Evolutionary conservation across 2,329 filamentous ascomycete genomes (phyloP), one percentile per base, ranked within the genome.

Genomic region (Alternaria sp.): DNA sequence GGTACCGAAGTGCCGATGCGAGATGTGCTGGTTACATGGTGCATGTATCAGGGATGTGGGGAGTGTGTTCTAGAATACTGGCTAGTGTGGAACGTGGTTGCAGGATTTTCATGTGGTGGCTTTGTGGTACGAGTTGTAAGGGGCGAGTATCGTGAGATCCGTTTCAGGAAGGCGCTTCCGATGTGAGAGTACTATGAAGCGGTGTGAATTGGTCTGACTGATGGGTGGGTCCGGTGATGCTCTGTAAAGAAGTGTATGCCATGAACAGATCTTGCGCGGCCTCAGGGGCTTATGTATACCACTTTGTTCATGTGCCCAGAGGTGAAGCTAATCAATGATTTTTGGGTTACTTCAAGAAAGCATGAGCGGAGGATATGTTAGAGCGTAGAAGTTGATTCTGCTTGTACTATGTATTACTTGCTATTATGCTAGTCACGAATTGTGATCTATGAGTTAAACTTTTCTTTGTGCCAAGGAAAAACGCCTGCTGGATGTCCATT

Each of bases 401-500:
- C 37, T 11, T 58, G 20, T 55, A 60, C 56, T 58, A 58, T 45
- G 41, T 60, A 64, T 55, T 62, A 62, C 55, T 12, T 49, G 10
- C 47, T 49, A 37, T 21, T 55, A 33, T 15, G 44, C 26, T 20
- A 14, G 49, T 53, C 26, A 26, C 28, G 10, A 25, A 20, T 23
- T 28, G 23, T 37, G 49, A 44, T 53, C 3, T 45, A 23, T 21
- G 20, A 55, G 18, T 25, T 37, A 33, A 53, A 59, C 54, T 51
- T 56, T 50, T 63, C 45, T 20, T 51, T 41, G 41, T 33, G 25
- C 20, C 18, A 51, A 26, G 18, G 12, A 21, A 45, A 53, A 59
- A 64, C 53, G 54, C 61, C 47, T 15, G 49, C 54, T 61, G 50
- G 54, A 57, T 60, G 50, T 61, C 57, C 41, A 58, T 59, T 20